A percentile compares a stretch with the other conserved stretches of the same genome.
These are phyloP conservation scores for Maudiozyma bulderi DNA, from an alignment of 805 yeast species.

Conservation along the genomic window DNA sequence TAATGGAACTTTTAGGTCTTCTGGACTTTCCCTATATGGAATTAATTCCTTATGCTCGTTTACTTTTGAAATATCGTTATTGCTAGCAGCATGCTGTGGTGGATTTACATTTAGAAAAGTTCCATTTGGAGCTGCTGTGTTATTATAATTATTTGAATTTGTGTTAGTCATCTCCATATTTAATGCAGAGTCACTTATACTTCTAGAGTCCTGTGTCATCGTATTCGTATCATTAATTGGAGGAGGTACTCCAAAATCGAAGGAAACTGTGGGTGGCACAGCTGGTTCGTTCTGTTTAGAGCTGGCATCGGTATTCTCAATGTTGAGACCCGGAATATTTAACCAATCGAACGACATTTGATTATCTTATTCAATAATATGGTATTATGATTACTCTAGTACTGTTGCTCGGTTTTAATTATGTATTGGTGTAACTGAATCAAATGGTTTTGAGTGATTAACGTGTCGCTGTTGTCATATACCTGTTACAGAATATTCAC, in stretches of 20 bases:
- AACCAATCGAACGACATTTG: conserved; percentile 45
- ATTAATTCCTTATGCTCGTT: neutral
- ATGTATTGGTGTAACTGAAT: neutral
- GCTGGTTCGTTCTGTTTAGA: conserved; percentile 1
- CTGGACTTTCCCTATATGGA: conserved; percentile 21
- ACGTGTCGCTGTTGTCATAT: no score
- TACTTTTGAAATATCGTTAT: neutral
- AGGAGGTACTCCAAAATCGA: conserved; percentile 28
- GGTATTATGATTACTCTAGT: neutral
- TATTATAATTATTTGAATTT: neutral
- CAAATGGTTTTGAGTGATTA: no score
- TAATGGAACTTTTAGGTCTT: conserved; percentile 44
- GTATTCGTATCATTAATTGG: neutral
- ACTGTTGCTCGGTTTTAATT: neutral
- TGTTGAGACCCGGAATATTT: conserved; percentile 33
- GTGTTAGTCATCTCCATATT: neutral
- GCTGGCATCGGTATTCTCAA: conserved; percentile 12
- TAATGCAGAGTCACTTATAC: conserved; percentile 5
- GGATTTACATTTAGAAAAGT: neutral
- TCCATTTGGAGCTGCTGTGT: neutral
- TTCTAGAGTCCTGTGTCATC: neutral
- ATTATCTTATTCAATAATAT: no score
- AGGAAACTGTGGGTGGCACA: conserved; percentile 43
- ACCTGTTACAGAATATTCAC: no score
- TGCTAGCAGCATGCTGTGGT: neutral